Base-by-base conservation (phyloP, 768 basidiomycete genomes). In the Pilatotrama ljubarskyi region DNA sequence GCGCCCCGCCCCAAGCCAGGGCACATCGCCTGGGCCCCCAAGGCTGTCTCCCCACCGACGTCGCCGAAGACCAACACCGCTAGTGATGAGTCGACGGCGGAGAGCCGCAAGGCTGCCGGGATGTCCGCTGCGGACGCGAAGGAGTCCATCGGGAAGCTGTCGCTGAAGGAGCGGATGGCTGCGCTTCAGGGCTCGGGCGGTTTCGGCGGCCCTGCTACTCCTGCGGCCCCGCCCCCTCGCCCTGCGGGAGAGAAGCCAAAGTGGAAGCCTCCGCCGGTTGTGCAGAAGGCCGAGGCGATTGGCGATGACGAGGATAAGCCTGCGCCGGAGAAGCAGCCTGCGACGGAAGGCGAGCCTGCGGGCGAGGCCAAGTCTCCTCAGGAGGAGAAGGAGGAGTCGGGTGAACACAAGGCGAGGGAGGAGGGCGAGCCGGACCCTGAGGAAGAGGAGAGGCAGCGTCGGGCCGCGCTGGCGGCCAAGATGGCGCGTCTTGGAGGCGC, bases 401-500 rank as follows among this genome's bases (percentile, higher is more conserved):
- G 29, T 10, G 55, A 58, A 42, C 83, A 82, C 24, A 37, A 57
- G 36, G 67, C 67, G 42, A 70, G 62, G 3, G 78, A 76, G 40
- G 72, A 65, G 37, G 70, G 61, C 0, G 74, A 75, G 49, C 63
- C 64, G 24, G 85, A 85, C 66, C 80, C 82, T 1, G 86, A 87
- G 68, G 86, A 87, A 20, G 87, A 90, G 64, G 89, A 91, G 66
- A 78, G 87, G 54, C 87, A 91, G 68, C 83, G 89, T 46, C 84
- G 95, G 42, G 90, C 93, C 5, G 87, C 91, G 11, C 87, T 98
- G 68, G 93, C 94, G 32, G 93, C 93, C 22, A 82, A 94, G 46
- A 93, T 98, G 93, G 94, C 93, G 41, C 88, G 89, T 60, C 80
- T 98, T 17, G 95, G 95, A 26, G 95, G 93, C 48, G 84, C 91